Percentiles rank a stretch among this genome's conserved stretches.
phyloP scores from a whole-genome alignment of 305 asterid genomes.

The Nicotiana rustica region DNA sequence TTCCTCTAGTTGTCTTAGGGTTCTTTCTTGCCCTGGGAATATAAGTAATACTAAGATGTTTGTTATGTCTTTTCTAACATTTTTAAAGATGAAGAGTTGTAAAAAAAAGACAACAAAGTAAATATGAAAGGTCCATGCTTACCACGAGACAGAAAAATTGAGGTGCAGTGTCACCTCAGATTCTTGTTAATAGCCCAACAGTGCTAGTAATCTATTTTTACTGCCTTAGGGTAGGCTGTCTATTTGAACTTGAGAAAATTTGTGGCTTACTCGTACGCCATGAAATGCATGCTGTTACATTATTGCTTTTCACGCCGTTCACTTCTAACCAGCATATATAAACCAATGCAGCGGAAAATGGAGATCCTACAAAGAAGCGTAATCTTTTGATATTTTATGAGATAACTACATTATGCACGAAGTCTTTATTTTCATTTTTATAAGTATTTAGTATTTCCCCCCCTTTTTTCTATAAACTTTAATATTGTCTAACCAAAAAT shows the following conservation, averaged over 20 bases:
- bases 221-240: no score
- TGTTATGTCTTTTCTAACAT: neutral
- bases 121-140: neutral
- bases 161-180: neutral
- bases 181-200: neutral
- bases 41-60: neutral
- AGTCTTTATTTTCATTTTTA: no score
- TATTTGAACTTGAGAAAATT: neutral
- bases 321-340: slow-evolving; percentile 36
- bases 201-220: neutral
- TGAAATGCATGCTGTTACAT: neutral
- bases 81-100: neutral
- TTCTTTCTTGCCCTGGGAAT: neutral
- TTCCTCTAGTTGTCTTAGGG: neutral
- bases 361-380: slow-evolving; percentile 85
- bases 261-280: neutral
- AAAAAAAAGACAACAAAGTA: neutral
- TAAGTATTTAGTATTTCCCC: no score
- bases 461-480: no score
- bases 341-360: slow-evolving; percentile 69
- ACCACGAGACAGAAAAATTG: neutral
- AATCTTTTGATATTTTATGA: no score
- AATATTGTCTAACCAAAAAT: no score
- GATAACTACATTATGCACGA: no score
- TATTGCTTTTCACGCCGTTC: neutral